Evolutionary conservation across 805 yeast genomes (phyloP), one percentile per base, ranked within the genome.

Genomic region (Pichia nakasei): DNA sequence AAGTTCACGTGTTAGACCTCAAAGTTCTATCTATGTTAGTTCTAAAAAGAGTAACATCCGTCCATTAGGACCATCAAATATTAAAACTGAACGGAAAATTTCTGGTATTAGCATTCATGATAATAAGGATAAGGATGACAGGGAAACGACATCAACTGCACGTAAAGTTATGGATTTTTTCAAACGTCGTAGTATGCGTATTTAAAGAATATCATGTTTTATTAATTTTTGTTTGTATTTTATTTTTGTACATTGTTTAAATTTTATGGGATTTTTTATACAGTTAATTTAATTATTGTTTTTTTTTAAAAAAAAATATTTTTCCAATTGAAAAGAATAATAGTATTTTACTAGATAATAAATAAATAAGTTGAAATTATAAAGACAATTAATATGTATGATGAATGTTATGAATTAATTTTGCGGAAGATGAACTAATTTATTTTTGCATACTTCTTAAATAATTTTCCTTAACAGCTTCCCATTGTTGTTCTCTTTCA

Each of bases 81-180:
- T 35, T 19, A 37, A 38, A 13, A 5, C 42, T 13, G 43, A 43
- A 17, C 43, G 45, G 22, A 45, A 39, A 29, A 38, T 39, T 17
- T 42, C 47, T 2, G 26, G 38, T 34, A 19, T 24, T 21, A 32
- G 22, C 35, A 22, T n/a, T 2, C 41, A 42, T 5, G 32, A 32
- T 32, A 39, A 19, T 18, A 32, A 5, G 52, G 63, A 52, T 45
- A 56, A 54, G 61, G 46, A 43, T 33, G 60, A 67, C 48, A 77
- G 73, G 52, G 85, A 80, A 52, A 77, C 79, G n/a, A 29, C 32
- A 19, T 80, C 88, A 39, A 82, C 93, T 2, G 87, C 93, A 5
- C 77, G 80, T 57, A 78, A 78, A 54, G 88, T 82, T 9, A 76
- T 82, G 73, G 89, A 82, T 59, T 82, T 82, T 59, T 82, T 82